Percentiles rank a stretch among this genome's conserved stretches.
Evolutionary conservation across 495 filamentous ascomycete species (phyloP).

Genomic region (Daldinia bambusicola): DNA sequence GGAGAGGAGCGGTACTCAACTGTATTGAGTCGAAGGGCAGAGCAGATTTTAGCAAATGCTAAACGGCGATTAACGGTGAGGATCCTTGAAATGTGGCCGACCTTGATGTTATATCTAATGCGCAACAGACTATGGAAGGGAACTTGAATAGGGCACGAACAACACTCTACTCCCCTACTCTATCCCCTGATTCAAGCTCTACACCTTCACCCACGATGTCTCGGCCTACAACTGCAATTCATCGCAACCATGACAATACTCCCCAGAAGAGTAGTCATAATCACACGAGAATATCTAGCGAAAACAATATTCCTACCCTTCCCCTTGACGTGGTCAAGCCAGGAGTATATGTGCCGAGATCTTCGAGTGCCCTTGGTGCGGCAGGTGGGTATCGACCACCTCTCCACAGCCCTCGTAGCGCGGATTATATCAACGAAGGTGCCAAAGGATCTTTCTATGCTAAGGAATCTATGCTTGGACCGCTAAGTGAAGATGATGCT

Average conservation of each 20-base stretch:
- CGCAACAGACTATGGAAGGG: constrained; percentile 83
- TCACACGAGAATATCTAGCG: constrained; percentile 58
- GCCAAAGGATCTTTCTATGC: constrained; percentile 11
- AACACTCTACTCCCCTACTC: constrained; percentile 70
- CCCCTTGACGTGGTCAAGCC: constrained; percentile 47
- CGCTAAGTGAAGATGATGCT: constrained; percentile 54
- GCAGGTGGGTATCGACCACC: constrained; percentile 61
- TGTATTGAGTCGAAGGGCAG: constrained; percentile 82
- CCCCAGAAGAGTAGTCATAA: constrained; percentile 42
- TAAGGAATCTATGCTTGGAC: constrained; percentile 40
- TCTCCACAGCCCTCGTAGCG: constrained; percentile 51
- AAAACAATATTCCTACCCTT: constrained; percentile 53
- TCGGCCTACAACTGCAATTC: constrained; percentile 49
- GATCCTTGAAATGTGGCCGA: constrained; percentile 18
- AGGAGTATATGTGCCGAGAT: constrained; percentile 51
- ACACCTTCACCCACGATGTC: constrained; percentile 56
- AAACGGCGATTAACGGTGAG: constrained; percentile 87
- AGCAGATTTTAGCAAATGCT: constrained; percentile 89
- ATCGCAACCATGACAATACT: constrained; percentile 39
- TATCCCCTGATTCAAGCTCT: constrained; percentile 63
- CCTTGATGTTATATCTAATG: constrained; percentile 27
- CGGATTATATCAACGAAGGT: constrained; percentile 49
- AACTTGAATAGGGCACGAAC: constrained; percentile 84
- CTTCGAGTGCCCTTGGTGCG: constrained; percentile 61
- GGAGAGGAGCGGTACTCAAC: constrained; percentile 64